Evolutionary conservation across 257 asterid species (phyloP).

Genomic region (Anisodus tanguticus): DNA sequence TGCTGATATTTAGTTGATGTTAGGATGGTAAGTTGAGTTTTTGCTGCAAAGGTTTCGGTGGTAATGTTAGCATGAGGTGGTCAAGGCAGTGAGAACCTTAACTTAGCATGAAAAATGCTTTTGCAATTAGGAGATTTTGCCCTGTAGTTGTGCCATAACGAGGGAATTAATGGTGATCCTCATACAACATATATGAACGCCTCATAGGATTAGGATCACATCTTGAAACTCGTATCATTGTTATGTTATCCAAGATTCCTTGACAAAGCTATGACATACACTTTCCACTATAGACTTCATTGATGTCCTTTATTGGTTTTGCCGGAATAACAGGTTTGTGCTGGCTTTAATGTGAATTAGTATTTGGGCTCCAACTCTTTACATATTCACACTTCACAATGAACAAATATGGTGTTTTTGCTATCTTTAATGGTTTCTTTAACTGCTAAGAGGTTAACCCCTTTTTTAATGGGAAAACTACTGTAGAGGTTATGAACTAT

Average conservation of each 20-base stretch:
- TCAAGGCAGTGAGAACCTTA: neutral
- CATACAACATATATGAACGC: neutral
- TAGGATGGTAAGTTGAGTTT: neutral
- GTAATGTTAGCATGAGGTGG: neutral
- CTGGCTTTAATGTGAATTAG: constrained; percentile 1
- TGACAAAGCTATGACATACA: neutral
- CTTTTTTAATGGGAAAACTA: neutral
- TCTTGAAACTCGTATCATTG: neutral
- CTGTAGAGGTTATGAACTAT: neutral
- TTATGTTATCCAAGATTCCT: neutral
- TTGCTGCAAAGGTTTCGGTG: neutral
- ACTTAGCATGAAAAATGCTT: neutral
- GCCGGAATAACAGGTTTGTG: neutral
- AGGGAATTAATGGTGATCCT: neutral
- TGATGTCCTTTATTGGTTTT: neutral
- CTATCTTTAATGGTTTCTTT: neutral
- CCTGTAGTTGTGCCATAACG: neutral
- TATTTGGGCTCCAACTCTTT: neutral
- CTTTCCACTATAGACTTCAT: neutral
- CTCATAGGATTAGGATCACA: neutral
- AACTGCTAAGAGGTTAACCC: neutral
- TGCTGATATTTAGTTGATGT: neutral
- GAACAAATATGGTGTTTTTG: neutral
- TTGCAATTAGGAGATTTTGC: neutral
- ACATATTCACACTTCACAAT: constrained; percentile 1